Conservation (phyloP, 768 basidiomycete species). For the Leccinum sublutescens region DNA sequence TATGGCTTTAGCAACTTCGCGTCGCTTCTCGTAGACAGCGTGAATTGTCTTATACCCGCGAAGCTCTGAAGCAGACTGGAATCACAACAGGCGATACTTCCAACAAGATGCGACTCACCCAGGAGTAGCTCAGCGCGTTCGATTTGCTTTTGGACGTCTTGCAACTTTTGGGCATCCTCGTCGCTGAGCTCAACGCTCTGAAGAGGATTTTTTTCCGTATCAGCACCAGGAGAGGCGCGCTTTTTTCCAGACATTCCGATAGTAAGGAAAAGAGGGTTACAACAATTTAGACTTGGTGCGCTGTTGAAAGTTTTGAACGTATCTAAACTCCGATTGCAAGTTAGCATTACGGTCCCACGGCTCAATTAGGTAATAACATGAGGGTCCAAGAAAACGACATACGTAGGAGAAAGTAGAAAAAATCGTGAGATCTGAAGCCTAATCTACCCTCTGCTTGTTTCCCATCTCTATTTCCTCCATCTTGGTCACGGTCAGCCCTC, state of each 20-base stretch:
- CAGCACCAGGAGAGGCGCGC: constrained; percentile 78
- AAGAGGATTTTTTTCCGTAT: constrained; percentile 69
- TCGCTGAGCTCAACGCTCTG: constrained; percentile 66
- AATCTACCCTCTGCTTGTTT: constrained; percentile 76
- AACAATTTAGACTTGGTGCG: constrained; percentile 4
- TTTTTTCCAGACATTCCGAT: constrained; percentile 50
- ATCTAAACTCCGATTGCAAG: constrained; percentile 31
- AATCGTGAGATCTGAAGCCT: constrained; percentile 11
- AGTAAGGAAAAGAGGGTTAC: constrained; percentile 4
- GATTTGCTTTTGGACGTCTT: constrained; percentile 63
- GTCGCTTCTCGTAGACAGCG: constrained; percentile 70
- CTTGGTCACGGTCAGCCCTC: constrained; percentile 33
- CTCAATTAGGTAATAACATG: constrained; percentile 10
- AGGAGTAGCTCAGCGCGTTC: constrained; percentile 69
- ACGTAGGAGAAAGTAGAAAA: not conserved
- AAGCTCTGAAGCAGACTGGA: constrained; percentile 48
- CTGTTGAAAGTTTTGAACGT: constrained; percentile 20
- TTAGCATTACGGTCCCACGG: constrained; percentile 7
- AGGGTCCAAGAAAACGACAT: not conserved
- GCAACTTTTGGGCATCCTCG: constrained; percentile 69
- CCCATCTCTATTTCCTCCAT: constrained; percentile 82
- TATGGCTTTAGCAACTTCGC: constrained; percentile 62
- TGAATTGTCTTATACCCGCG: constrained; percentile 54
- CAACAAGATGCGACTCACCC: constrained; percentile 45
- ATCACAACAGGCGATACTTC: constrained; percentile 6